These are phyloP conservation scores for Xylariaceae sp. DNA, from an alignment of 2,329 filamentous ascomycete species.

Conservation along the genomic window DNA sequence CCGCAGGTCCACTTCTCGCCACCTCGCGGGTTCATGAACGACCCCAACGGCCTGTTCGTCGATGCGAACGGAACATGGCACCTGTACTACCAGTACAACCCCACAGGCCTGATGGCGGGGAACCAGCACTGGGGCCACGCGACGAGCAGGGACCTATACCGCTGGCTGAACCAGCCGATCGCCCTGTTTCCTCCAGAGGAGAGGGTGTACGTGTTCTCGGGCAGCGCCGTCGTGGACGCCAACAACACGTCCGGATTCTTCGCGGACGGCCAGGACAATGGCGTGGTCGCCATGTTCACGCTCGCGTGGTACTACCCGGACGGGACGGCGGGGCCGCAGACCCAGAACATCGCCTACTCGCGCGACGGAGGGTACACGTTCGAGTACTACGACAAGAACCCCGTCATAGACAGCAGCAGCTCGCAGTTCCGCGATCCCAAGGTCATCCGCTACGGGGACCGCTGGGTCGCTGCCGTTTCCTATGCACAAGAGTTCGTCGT, in stretches of 20 bases:
- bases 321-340: constrained; percentile 38
- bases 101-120: constrained; percentile 22
- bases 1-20: constrained; percentile 54
- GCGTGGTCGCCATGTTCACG: constrained; percentile 56
- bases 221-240: constrained; percentile 53
- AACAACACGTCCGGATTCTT: constrained; percentile 65
- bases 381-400: constrained; percentile 53
- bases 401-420: constrained; percentile 50
- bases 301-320: constrained; percentile 32
- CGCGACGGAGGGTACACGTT: constrained; percentile 58
- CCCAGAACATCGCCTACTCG: constrained; percentile 58
- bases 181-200: constrained; percentile 48
- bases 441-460: constrained; percentile 51
- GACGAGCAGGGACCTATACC: constrained; percentile 55
- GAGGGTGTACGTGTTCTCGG: constrained; percentile 43
- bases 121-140: constrained; percentile 61
- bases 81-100: constrained; percentile 54
- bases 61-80: constrained; percentile 55
- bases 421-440: constrained; percentile 61
- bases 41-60: constrained; percentile 59
- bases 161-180: constrained; percentile 60
- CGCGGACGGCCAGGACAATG: constrained; percentile 51
- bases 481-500: constrained; percentile 51
- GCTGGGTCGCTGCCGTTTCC: constrained; percentile 55
- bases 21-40: constrained; percentile 51